A percentile compares a stretch with the other conserved stretches of the same genome.
Conservation (phyloP, 345 rosid species). For the Schrenkiella parvula region DNA sequence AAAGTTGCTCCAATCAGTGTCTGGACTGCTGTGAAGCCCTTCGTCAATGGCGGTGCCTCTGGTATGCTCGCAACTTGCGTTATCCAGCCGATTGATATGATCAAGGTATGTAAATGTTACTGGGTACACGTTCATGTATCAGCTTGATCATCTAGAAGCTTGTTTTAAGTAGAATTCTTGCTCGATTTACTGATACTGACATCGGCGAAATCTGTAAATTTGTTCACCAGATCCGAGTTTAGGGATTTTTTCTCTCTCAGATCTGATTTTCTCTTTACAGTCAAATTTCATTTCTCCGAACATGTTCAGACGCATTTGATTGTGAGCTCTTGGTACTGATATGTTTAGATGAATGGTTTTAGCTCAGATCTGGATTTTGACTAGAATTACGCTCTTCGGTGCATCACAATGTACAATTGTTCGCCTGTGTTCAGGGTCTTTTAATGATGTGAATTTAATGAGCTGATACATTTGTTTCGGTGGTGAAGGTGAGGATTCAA, state of each 20-base stretch:
- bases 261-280: not conserved
- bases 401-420: not conserved
- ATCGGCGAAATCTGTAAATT: conserved; percentile 13
- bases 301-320: not conserved
- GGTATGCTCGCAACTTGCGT: conserved; percentile 99
- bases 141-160: not conserved
- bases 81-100: conserved; percentile 95
- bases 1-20: conserved; percentile 51
- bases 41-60: conserved; percentile 91
- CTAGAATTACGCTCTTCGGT: not conserved
- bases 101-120: conserved; percentile 53
- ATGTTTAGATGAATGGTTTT: not conserved
- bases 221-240: conserved; percentile 42
- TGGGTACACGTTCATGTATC: not conserved
- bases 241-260: not conserved
- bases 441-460: not conserved
- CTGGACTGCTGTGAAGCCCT: conserved; percentile 88
- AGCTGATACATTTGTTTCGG: not conserved
- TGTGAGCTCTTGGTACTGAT: not conserved
- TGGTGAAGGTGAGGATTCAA: conserved; percentile 91
- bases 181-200: not conserved
- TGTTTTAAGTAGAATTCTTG: not conserved
- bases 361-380: conserved; percentile 23
- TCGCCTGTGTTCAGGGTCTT: not conserved
- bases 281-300: not conserved